phyloP scores from a whole-genome alignment of 257 asterid species.

The Galeopsis tetrahit region DNA sequence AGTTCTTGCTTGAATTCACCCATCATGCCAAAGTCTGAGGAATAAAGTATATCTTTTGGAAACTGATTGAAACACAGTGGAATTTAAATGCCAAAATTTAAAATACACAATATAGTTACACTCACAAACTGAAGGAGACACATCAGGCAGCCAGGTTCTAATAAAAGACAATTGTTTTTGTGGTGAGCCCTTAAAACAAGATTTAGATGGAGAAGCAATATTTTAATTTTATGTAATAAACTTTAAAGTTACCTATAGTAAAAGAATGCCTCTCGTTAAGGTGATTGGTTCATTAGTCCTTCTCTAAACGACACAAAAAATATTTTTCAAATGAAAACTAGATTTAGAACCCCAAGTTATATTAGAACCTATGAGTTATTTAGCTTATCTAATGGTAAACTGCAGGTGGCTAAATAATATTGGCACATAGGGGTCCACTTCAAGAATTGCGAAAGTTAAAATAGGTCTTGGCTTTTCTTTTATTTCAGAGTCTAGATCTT shows the following conservation, averaged over 20 bases:
- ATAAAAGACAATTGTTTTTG: slow-evolving; percentile 15
- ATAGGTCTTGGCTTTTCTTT: too few species aligned
- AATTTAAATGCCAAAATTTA: slow-evolving; percentile 13
- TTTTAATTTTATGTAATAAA: slow-evolving; percentile 6
- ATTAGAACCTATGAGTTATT: slow-evolving; percentile 1
- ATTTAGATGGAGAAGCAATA: slow-evolving; percentile 4
- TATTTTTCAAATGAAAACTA: slow-evolving; percentile 16
- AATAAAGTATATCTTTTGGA: slow-evolving; percentile 33
- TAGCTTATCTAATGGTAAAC: too few species aligned
- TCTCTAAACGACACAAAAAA: background rate
- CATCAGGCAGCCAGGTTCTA: slow-evolving; percentile 10
- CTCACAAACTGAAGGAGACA: slow-evolving; percentile 25
- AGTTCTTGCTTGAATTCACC: slow-evolving; percentile 94
- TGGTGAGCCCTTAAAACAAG: slow-evolving; percentile 5
- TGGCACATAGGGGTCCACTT: too few species aligned
- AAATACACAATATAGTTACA: slow-evolving; percentile 4
- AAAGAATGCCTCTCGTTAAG: background rate
- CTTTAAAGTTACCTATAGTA: slow-evolving; percentile 14
- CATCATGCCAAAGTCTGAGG: slow-evolving; percentile 96
- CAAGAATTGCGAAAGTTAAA: too few species aligned
- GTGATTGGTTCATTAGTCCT: slow-evolving; percentile 9
- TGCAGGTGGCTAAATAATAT: too few species aligned
- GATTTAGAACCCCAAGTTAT: background rate
- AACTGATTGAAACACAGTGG: slow-evolving; percentile 26
- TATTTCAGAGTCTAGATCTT: too few species aligned